Evolutionary conservation across 108 stramenopile genomes (phyloP), one percentile per base, ranked within the genome.

Genomic region (Fistulifera pelliculosa): DNA sequence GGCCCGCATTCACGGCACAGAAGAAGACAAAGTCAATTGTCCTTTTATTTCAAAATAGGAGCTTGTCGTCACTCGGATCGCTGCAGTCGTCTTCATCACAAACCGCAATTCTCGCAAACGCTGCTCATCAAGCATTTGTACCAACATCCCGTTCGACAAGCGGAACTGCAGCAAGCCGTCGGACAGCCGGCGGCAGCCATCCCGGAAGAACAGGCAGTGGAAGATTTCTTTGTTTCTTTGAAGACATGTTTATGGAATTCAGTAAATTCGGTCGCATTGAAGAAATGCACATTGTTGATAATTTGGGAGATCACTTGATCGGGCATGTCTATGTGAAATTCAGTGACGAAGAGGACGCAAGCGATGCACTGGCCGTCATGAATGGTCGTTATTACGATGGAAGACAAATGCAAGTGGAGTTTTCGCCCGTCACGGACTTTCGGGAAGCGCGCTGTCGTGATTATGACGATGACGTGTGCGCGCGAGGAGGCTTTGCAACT

Each of bases 11-110:
- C 96, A 99, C 66, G 98, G 98, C 12, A 96, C 96, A 6, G 98
- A 99, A 73, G 95, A 97, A 58, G 98, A 99, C 70, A 94, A 94
- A 76, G 81, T 96, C 18, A 99, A 99, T 65, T 99, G 98, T 73
- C 96, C 98, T 48, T 99, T 97, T 99, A 96, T 73, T 93, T 90
- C 77, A 99, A 99, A 75, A 97, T 99, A 44, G 98, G 97, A 19
- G 93, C 93, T 16, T 98, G 97, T 64, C 84, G 97, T 2, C 94
- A 98, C 68, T 91, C 89, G 40, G 97, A 95, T 62, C 72, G 94
- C 22, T 97, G 94, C 71, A 80, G 83, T 38, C 92, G 98, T 28
- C 66, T 88, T 56, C 98, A 99, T 57, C 92, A 97, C 75, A 80
- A 81, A 49, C 97, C 97, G 0, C 93, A 94, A 10, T 96, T 99